Conservation (phyloP, 305 asterid species). For the Vinca major region DNA sequence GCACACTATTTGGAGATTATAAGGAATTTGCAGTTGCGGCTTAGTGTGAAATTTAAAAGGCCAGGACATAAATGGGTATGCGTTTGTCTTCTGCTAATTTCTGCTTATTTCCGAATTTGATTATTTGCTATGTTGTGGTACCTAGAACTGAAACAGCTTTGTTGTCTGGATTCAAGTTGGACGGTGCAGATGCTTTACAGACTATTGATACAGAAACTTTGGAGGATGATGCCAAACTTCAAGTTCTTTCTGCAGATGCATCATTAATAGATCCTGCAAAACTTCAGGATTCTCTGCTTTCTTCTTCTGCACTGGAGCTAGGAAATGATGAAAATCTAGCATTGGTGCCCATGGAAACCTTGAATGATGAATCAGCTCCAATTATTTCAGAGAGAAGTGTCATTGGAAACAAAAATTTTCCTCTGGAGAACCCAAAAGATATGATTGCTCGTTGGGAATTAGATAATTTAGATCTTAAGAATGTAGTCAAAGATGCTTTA, state of each 20-base stretch:
- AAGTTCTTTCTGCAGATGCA: conserved; percentile 38
- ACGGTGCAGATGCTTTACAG: conserved; percentile 31
- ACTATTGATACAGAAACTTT: conserved; percentile 29
- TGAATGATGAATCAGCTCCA: conserved; percentile 33
- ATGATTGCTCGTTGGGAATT: conserved; percentile 96
- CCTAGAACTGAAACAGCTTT: conserved; percentile 8
- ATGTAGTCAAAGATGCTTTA: conserved; percentile 86
- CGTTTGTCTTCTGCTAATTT: conserved; percentile 5
- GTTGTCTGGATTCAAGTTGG: conserved; percentile 37
- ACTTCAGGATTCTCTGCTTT: conserved; percentile 28
- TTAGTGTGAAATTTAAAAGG: conserved; percentile 53
- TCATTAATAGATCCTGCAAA: conserved; percentile 34
- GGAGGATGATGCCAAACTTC: conserved; percentile 47
- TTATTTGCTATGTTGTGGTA: conserved; percentile 13
- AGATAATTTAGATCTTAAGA: conserved; percentile 66
- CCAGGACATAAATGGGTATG: conserved; percentile 64
- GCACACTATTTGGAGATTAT: conserved; percentile 66
- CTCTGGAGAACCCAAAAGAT: conserved; percentile 71
- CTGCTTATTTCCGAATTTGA: conserved; percentile 8
- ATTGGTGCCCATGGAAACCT: conserved; percentile 46
- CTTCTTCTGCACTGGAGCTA: conserved; percentile 36
- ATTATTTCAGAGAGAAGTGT: conserved; percentile 46
- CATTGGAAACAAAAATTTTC: conserved; percentile 31
- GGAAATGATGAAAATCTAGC: conserved; percentile 47
- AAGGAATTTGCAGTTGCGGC: conserved; percentile 66